Conservation (phyloP, 2,329 filamentous ascomycete species). For the Xylaria sp. region DNA sequence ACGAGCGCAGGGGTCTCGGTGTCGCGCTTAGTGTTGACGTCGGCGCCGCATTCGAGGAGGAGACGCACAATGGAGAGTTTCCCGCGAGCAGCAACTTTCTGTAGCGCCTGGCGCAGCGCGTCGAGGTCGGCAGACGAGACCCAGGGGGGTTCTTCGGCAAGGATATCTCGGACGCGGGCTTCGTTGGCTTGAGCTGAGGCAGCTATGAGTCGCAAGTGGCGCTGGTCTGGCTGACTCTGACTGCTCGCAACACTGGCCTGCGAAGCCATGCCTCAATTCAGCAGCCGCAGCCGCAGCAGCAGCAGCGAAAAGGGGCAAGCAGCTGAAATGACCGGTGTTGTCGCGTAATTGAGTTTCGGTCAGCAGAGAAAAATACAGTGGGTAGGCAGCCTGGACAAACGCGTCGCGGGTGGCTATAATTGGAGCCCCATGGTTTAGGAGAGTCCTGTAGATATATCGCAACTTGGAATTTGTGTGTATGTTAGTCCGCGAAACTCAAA, state of each 20-base stretch:
- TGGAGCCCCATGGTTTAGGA: slow-evolving; percentile 19
- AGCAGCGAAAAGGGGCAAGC: neutral
- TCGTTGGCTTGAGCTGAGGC: slow-evolving; percentile 54
- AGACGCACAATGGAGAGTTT: slow-evolving; percentile 51
- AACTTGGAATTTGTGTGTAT: neutral
- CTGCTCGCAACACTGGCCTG: slow-evolving; percentile 52
- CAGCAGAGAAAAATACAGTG: neutral
- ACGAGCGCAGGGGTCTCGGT: slow-evolving; percentile 52
- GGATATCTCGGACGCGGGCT: slow-evolving; percentile 50
- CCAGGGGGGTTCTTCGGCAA: slow-evolving; percentile 51
- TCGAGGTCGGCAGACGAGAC: slow-evolving; percentile 49
- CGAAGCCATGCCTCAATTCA: slow-evolving; percentile 41
- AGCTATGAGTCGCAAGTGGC: slow-evolving; percentile 52
- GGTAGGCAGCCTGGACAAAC: slow-evolving; percentile 8
- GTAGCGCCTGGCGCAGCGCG: slow-evolving; percentile 52
- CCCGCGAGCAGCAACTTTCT: slow-evolving; percentile 52
- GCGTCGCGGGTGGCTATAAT: slow-evolving; percentile 14
- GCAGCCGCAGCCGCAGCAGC: neutral
- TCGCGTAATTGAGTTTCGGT: slow-evolving; percentile 20
- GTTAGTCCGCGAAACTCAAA: neutral
- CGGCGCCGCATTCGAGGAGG: slow-evolving; percentile 53
- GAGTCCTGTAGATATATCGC: neutral
- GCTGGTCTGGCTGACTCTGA: slow-evolving; percentile 51
- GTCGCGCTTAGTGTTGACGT: slow-evolving; percentile 50
- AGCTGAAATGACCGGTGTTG: neutral